These are phyloP conservation scores for Persicaria maculosa DNA, from an alignment of 148 eudicot species.

Conservation along the genomic window DNA sequence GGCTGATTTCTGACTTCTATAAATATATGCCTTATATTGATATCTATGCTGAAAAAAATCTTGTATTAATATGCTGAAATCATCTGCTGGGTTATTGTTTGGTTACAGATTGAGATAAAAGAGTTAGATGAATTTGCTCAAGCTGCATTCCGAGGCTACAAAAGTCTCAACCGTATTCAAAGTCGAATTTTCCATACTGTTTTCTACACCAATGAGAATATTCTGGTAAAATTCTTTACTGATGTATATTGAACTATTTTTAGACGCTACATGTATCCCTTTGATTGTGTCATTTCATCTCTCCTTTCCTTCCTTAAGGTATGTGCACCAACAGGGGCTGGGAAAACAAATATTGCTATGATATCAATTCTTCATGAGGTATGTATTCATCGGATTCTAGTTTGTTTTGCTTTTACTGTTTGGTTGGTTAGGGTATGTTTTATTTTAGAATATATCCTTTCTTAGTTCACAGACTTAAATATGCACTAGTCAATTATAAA, in stretches of 20 bases:
- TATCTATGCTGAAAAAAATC: background rate
- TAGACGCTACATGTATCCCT: constrained; percentile 5
- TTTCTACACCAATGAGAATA: constrained; percentile 76
- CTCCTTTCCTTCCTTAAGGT: constrained; percentile 42
- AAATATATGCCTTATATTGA: background rate
- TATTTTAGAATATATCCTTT: background rate
- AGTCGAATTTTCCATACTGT: constrained; percentile 87
- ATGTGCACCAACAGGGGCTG: constrained; percentile 99
- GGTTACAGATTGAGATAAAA: constrained; percentile 77
- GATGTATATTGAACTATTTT: constrained; percentile 6
- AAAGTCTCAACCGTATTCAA: constrained; percentile 92
- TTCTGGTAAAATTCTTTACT: constrained; percentile 31
- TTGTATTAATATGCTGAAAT: background rate
- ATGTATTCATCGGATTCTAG: constrained; percentile 9
- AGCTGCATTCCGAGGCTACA: constrained; percentile 95
- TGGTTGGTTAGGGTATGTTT: background rate
- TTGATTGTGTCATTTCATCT: constrained; percentile 15
- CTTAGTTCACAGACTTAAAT: background rate
- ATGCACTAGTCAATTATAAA: background rate
- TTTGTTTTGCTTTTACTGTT: background rate
- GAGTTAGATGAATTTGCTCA: constrained; percentile 97
- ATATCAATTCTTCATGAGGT: constrained; percentile 94
- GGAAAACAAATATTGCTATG: constrained; percentile 97
- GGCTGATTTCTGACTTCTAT: background rate
- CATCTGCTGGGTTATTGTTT: constrained; percentile 8